Conservation (phyloP, 1,284 basidiomycete species). For the Coriolopsis trogii region DNA sequence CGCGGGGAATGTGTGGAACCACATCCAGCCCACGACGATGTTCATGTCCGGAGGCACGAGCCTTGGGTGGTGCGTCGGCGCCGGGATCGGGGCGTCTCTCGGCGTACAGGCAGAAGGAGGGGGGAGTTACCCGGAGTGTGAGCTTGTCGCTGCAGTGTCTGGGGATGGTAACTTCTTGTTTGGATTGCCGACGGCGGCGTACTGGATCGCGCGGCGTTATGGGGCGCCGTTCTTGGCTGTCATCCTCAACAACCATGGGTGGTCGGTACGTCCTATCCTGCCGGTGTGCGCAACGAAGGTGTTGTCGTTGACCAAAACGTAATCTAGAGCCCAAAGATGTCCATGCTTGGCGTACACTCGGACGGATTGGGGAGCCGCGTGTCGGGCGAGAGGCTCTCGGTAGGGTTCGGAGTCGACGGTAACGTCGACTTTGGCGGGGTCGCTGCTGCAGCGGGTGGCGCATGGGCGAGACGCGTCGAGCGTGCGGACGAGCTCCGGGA, state of each 20-base stretch:
- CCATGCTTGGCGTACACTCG: conserved; percentile 66
- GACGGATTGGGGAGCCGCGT: conserved; percentile 51
- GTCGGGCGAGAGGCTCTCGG: conserved; percentile 51
- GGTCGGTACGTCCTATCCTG: conserved; percentile 57
- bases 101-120: conserved; percentile 38
- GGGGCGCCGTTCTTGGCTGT: conserved; percentile 70
- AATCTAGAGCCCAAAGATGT: conserved; percentile 64
- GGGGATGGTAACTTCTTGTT: conserved; percentile 74
- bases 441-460: conserved; percentile 66
- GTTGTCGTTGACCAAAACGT: no score
- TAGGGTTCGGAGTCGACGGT: conserved; percentile 60
- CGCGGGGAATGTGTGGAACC: conserved; percentile 54
- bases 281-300: no score
- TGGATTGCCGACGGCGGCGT: conserved; percentile 62
- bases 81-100: conserved; percentile 57
- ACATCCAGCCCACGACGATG: conserved; percentile 55
- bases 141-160: conserved; percentile 58
- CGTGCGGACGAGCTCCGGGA: conserved; percentile 40
- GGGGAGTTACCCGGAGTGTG: no score
- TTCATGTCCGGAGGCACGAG: conserved; percentile 63
- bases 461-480: conserved; percentile 55
- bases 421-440: conserved; percentile 61
- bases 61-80: conserved; percentile 67
- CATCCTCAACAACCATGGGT: conserved; percentile 71
- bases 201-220: conserved; percentile 71